Evolutionary conservation across 148 eudicot genomes (phyloP), one percentile per base, ranked within the genome.

Genomic region (Pouteria glomerata): DNA sequence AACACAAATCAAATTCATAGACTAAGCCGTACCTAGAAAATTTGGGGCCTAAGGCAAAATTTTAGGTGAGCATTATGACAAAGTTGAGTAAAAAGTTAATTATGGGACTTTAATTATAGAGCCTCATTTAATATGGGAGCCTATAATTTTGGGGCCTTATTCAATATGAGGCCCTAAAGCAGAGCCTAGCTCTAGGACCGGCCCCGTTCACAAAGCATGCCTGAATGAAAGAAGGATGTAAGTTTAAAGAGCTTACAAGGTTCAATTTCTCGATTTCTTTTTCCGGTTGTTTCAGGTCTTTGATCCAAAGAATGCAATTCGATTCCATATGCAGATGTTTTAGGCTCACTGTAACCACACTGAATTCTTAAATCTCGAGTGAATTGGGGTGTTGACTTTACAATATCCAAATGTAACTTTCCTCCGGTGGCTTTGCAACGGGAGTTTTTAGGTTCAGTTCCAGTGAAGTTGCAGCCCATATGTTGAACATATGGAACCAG

Each of bases 321-420:
- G 57, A 45, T 66, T 66, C 66, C 71, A 29, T 57, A 74, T 30
- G 42, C 77, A 10, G 77, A 66, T 24, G 64, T 35, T 62, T 57
- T 33, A 18, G 29, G 15, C 27, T 74, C 77, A 16, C 58, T 74
- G 71, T 53, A 31, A 45, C 44, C 57, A 29, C 77, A 74, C 47
- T 74, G 77, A 57, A 66, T 24, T 44, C 77, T 72, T 29, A 75
- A 26, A 68, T 75, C 73, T 50, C 78, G 71, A 68, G 78, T 75
- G 56, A 71, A 56, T 30, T 23, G 39, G 30, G 44, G 7, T 39
- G 44, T 10, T 39, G 44, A 63, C 29, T 34, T 2, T 18, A 1
- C 47, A 26, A 30, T 5, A 63, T 11, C 66, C 37, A 37, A 66
- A 31, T 14, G 37, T 59, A 59, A 59, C 37, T 16, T 31, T 59